A percentile compares a stretch with the other conserved stretches of the same genome.
Evolutionary conservation across 2,329 filamentous ascomycete genomes (phyloP).

Genomic region (Aspergillus niger): DNA sequence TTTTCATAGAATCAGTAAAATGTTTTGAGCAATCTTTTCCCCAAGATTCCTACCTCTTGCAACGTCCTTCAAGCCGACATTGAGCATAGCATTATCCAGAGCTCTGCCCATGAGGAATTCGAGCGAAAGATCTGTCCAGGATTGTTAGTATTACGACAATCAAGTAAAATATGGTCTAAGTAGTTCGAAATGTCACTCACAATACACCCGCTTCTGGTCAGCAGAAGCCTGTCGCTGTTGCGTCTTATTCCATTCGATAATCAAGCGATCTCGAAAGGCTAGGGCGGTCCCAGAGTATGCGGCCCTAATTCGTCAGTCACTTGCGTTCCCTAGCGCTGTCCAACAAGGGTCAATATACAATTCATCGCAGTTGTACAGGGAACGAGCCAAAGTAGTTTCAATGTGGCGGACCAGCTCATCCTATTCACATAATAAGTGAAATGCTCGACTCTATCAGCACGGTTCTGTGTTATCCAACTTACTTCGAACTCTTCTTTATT

Average conservation of each 20-base stretch:
- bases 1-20: constrained; percentile 20
- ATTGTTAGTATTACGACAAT: constrained; percentile 1
- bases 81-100: constrained; percentile 98
- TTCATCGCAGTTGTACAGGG: constrained; percentile 98
- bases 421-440: constrained; percentile 56
- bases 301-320: constrained; percentile 53
- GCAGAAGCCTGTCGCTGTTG: constrained; percentile 92
- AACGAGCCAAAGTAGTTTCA: constrained; percentile 92
- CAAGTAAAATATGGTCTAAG: not conserved
- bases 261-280: constrained; percentile 87
- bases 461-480: constrained; percentile 15
- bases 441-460: too few relatives aligned
- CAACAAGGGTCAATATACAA: constrained; percentile 41
- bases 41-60: constrained; percentile 67
- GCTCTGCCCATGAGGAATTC: constrained; percentile 98
- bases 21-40: not conserved
- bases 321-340: constrained; percentile 1
- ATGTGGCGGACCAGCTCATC: constrained; percentile 81
- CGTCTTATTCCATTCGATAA: constrained; percentile 97
- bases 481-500: constrained; percentile 77
- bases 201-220: constrained; percentile 94
- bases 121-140: constrained; percentile 71
- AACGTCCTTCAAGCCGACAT: constrained; percentile 82
- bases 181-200: constrained; percentile 42
- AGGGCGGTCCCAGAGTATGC: constrained; percentile 89